Percentiles rank a stretch among this genome's conserved stretches.
phyloP scores from a whole-genome alignment of 164 flowering plant species.

The Aristolochia fimbriata region DNA sequence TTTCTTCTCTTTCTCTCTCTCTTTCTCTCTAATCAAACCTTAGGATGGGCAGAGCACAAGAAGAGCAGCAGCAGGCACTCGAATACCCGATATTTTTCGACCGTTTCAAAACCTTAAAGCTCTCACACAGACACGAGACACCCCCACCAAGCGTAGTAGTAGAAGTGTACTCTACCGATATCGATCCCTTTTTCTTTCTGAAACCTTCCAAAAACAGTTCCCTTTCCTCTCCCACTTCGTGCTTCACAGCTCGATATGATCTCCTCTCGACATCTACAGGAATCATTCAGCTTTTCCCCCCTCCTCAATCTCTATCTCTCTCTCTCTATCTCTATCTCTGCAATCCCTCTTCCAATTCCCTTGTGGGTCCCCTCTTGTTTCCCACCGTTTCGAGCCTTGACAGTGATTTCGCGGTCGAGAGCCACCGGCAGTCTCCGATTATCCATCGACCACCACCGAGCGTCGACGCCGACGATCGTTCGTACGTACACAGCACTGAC shows the following conservation, averaged over 20 bases:
- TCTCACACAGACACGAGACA: neutral
- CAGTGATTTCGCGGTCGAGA: too few relatives aligned
- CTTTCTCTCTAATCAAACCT: neutral
- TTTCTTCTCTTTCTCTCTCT: neutral
- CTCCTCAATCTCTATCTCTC: too few relatives aligned
- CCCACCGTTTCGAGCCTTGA: too few relatives aligned
- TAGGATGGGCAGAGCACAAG: neutral
- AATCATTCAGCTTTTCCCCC: neutral
- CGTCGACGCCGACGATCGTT: too few relatives aligned
- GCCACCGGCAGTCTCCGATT: too few relatives aligned
- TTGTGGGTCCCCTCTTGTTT: too few relatives aligned
- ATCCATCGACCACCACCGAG: too few relatives aligned
- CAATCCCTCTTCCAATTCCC: too few relatives aligned
- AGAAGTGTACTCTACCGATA: neutral
- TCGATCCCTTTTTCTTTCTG: neutral
- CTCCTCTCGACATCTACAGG: neutral
- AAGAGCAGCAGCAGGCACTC: neutral
- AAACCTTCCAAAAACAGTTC: neutral
- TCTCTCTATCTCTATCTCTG: too few relatives aligned
- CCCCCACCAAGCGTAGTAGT: neutral
- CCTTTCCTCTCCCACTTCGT: conserved; percentile 2
- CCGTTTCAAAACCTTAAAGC: conserved; percentile 4
- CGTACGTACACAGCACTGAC: too few relatives aligned
- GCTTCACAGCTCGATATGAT: neutral
- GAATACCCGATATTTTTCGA: neutral